Base-by-base conservation (phyloP, 495 filamentous ascomycete species). In the Podospora bellae-mahoneyi region DNA sequence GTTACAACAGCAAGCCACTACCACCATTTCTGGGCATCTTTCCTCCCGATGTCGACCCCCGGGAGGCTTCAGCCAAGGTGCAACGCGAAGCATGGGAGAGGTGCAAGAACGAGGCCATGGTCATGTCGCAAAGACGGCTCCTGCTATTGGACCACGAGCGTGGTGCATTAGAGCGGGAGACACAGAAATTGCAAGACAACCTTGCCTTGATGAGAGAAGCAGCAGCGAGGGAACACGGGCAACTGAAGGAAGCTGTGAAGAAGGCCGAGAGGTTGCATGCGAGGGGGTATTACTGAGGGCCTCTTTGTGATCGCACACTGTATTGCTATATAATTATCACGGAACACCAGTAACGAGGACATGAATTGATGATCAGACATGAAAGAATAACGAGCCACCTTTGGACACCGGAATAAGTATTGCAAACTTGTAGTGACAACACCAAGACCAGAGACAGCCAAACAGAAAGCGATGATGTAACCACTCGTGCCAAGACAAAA, bases 71-170 rank as follows among this genome's bases (percentile, higher is more conserved):
- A 18, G 72, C 74, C 54, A 69, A 72, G 30, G 71, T 76, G 67
- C 53, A 64, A 10, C 60, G 71, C n/a, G 71, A 76, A 56, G 74
- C 74, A 1, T 75, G 74, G 72, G 60, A 66, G 34, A 71, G 72
- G 20, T 71, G 72, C 70, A 66, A 69, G 59, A 66, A 67, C 61
- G 70, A 74, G 60, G 70, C 72, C 23, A 4, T 44, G 19, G 73
- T 69, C 64, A 75, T 76, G 73, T 61, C 66, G 39, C 72, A 73
- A 64, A 67, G 73, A 13, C 64, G 75, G 9, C 44, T 72, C 34
- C 61, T 69, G 68, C 66, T 76, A 64, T 56, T 70, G 26, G 64
- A 72, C 60, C 71, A 71, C 65, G 74, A 75, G 58, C 65, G 65
- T 15, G 73, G 73, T 30, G 70, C 68, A 26, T 67, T 76, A 20